phyloP scores from a whole-genome alignment of 345 rosid genomes.

The Fremontodendron californicum region DNA sequence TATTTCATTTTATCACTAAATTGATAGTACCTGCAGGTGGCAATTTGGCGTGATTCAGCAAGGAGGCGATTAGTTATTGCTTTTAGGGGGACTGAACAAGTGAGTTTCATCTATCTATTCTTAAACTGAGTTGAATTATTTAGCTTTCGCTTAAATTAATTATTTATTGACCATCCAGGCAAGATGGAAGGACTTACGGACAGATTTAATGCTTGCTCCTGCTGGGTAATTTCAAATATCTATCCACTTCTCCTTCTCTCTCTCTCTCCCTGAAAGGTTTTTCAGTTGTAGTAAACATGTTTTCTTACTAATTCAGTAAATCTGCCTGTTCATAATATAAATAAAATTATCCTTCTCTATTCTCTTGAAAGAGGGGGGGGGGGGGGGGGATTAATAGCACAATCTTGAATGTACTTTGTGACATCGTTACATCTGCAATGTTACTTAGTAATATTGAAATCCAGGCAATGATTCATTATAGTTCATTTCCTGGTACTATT shows the following conservation, averaged over 20 bases:
- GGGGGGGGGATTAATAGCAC: not conserved
- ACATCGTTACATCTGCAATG: not conserved
- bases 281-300: slow-evolving; percentile 1
- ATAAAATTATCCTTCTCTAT: not conserved
- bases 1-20: slow-evolving; percentile 23
- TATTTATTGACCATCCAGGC: slow-evolving; percentile 43
- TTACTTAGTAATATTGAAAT: not conserved
- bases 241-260: slow-evolving; percentile 5
- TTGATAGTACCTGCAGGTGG: slow-evolving; percentile 51
- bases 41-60: slow-evolving; percentile 91
- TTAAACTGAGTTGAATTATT: not conserved
- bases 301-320: not conserved
- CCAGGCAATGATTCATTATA: not conserved
- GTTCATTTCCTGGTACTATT: not conserved
- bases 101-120: slow-evolving; percentile 32
- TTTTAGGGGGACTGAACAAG: slow-evolving; percentile 98
- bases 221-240: slow-evolving; percentile 57
- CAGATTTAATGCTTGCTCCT: slow-evolving; percentile 88
- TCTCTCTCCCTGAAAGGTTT: not conserved
- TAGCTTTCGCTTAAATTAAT: slow-evolving; percentile 17
- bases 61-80: slow-evolving; percentile 78
- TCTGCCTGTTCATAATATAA: not conserved
- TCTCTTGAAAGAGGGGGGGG: not conserved
- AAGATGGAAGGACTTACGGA: slow-evolving; percentile 90
- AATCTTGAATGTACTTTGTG: not conserved